Conservation (phyloP, 495 filamentous ascomycete genomes). For the Neurospora sp. region DNA sequence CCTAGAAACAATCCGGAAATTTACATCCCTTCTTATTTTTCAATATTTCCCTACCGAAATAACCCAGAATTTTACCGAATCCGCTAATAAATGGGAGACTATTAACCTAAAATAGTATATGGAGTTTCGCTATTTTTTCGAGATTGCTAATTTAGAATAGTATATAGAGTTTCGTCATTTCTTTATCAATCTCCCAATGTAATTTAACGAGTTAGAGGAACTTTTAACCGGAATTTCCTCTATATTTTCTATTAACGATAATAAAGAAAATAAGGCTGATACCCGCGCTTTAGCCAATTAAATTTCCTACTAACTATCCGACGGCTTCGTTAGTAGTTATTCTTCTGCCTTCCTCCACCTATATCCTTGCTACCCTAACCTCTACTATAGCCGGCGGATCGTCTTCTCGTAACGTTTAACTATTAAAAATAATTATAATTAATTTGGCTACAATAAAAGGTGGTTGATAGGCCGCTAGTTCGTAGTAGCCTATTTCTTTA, state of each 20-base stretch:
- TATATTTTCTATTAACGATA: neutral
- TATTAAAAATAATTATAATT: neutral
- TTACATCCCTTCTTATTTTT: neutral
- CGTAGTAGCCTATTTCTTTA: neutral
- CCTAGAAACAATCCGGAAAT: neutral
- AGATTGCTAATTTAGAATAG: too few species aligned
- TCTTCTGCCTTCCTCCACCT: too few species aligned
- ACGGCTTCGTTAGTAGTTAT: too few species aligned
- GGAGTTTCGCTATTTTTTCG: neutral
- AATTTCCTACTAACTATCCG: neutral
- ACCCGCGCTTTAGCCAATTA: neutral
- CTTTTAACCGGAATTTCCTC: neutral
- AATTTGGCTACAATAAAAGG: neutral
- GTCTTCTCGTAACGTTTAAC: neutral
- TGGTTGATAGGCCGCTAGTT: neutral
- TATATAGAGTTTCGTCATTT: neutral
- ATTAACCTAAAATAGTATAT: neutral
- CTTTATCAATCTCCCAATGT: neutral
- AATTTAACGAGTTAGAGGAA: too few species aligned
- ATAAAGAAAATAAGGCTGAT: neutral
- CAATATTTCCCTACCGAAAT: neutral
- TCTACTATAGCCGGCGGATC: neutral
- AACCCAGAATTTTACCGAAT: neutral
- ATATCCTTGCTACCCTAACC: too few species aligned
- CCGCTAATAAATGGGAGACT: neutral